Base-by-base conservation (phyloP, 805 yeast species). In the Spathaspora sp. region DNA sequence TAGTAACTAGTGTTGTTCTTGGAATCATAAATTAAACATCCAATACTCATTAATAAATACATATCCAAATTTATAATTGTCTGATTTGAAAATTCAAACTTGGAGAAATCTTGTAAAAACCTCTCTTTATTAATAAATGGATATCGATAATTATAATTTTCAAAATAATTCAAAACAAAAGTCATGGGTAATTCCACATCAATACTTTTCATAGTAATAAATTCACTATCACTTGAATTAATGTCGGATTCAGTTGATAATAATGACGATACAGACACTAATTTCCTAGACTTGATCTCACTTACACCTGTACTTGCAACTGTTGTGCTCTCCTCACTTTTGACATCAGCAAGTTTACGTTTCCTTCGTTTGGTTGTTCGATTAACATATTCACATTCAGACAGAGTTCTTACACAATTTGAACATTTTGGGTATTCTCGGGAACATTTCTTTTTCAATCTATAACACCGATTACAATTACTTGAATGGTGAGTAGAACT, bases 381-480 rank as follows among this genome's bases (percentile, higher is more conserved):
- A 32, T 63, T 60, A 5, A 70, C 64, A 56, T 74, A 74, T 51
- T 69, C 72, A 52, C 79, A 74, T 29, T 58, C 66, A 29, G 70
- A 56, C 2, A 68, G 65, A 2, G 75, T 60, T 50, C 67, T 67
- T n/a, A 45, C 49, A 55, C 79, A 74, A 55, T 70, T 66, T 42
- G 61, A 57, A 49, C 79, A 74, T 49, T 56, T 59, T 9, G 78
- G 78, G 50, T 66, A 68, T 32, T 63, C 64, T 48, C 77, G 61
- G 45, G 67, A 63, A 54, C 78, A 74, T 57, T 72, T 72, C 56
- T 74, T 74, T 62, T 74, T 74, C 51, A 74, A 62, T 39, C 72
- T 60, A 52, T 74, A 72, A 58, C 78, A 73, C 18, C 76, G 59
- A 35, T 58, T 65, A 52, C 78, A 73, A 60, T 70, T 73, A 54